Base-by-base conservation (phyloP, 2,329 filamentous ascomycete genomes). In the Dothiorella sarmentorum region DNA sequence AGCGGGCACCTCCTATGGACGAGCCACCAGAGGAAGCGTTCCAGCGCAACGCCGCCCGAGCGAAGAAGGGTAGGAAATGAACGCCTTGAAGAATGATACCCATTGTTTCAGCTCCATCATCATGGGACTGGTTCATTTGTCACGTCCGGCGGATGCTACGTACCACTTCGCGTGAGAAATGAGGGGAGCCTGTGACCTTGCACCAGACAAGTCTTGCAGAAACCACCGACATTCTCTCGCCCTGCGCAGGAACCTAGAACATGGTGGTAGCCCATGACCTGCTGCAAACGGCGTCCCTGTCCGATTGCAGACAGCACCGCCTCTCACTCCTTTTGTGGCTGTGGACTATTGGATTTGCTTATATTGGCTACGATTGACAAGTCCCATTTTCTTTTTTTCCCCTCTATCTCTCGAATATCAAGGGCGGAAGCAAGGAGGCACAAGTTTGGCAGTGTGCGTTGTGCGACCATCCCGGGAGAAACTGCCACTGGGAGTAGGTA, bases 1-100 rank as follows among this genome's bases (percentile, higher is more conserved):
- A 75, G 33, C 78, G 75, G 63, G 62, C 66, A 44, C 61, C 63
- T 55, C 71, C 68, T 57, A 73, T 71, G 63, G 80, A 82, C 55
- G 82, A 85, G 67, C 83, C 82, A 24, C 78, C 83, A 0, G 87
- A 91, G 65, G 86, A 89, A 61, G 80, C 81, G 13, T 86, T 86
- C 56, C 63, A 68, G 56, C 71, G 71, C 27, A 75, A 62, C 44
- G 52, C 58, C 9, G 59, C 68, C 59, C 63, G 64, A 57, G 64
- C 61, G 43, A 70, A 68, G 61, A 68, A 68, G 53, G 45, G 31
- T 33, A 65, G 56, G 37, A 59, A 59, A 53, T 53, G 56, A 59
- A 27, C 18, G 15, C 3, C 27, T 27, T 37, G 53, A 17, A 45
- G 40, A 44, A 57, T 57, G 40, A 27, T 47, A 7, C 40, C 31